Base-by-base conservation (phyloP, 139 green algal species). In the Haematococcus sp. region DNA sequence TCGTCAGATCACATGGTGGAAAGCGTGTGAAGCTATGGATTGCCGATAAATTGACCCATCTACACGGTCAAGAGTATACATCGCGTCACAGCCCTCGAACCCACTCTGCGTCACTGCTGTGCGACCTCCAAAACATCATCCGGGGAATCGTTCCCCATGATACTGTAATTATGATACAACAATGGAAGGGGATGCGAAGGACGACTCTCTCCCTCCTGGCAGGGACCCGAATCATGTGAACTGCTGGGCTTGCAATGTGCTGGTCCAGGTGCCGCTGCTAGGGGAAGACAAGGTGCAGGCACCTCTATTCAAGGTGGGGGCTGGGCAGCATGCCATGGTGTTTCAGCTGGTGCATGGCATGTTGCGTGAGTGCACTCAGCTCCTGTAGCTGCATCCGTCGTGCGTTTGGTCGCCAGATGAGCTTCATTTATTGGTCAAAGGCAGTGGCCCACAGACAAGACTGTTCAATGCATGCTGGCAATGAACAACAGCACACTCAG, bases 221-320 rank as follows among this genome's bases (percentile, higher is more conserved):
- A n/a, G n/a, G 16, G 35, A 34, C 16, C 19, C 35, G 2, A 33
- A 70, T 28, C 64, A 65, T 34, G 58, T 65, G 19, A 65, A 65
- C 46, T 81, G 76, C 70, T 81, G 76, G 76, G 76, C 76, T 1
- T 81, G 76, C 63, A 44, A 68, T 3, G 54, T 81, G 2, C 52
- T 77, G 31, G 70, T 81, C 0, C 52, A 74, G 19, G 52, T 81
- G 17, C 75, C 75, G 15, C 16, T 69, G 11, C 28, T 72, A 16
- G 63, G 69, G 20, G 33, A 46, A 7, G 13, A 58, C 1, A 49
- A 32, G 1, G 59, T 28, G 4, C 11, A 65, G 58, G 58, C 68
- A 1, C 35, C 59, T 19, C 34, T 67, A 2, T 81, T 81, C 30
- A 51, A 67, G 59, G 75, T 81, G 20, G 44, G 75, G 16, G 0